Evolutionary conservation across 441 rosid species (phyloP), one percentile per base, ranked within the genome.

Genomic region (Breynia disticha): DNA sequence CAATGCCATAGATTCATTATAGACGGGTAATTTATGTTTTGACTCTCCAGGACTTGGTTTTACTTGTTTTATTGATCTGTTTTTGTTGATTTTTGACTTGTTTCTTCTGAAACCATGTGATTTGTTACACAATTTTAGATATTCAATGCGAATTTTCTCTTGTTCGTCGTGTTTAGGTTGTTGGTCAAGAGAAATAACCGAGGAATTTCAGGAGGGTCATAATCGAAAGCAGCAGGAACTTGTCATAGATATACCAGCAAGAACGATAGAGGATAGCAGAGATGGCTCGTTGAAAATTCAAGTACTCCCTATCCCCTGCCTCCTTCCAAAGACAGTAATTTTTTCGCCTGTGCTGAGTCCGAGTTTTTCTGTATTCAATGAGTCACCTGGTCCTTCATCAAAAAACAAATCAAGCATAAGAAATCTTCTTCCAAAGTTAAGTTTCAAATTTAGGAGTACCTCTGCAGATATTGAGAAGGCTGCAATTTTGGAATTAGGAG

Each of bases 311-410:
- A 72, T 89, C 39, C 83, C 93, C 17, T 73, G 67, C 53, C 72
- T 69, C 52, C 72, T 86, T 55, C 85, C 87, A 7, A 86, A 74
- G 71, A 81, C 76, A 73, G 95, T 81, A 20, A 89, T 72, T 64
- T 89, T 89, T 76, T 80, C 97, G 51, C 93, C 99, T 37, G 19
- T 83, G 59, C 76, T 76, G 1, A 93, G 91, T 48, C 93, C 91
- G 37, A 66, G 68, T 52, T 64, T 65, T 57, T 50, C 77, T 61
- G 67, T 22, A 64, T 55, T 53, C 14, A 69, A 59, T 32, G 86
- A 63, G 13, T 69, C 84, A 19, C 71, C 67, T n/a, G 73, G 72
- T 62, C 62, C 72, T 17, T 75, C 76, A 0, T 68, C 87, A 10
- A 77, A 71, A 65, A 56, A 60, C 64, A 81, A 70, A 70, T 62